phyloP scores from a whole-genome alignment of 306 rosid genomes.

The Cucurbita ficifolia region DNA sequence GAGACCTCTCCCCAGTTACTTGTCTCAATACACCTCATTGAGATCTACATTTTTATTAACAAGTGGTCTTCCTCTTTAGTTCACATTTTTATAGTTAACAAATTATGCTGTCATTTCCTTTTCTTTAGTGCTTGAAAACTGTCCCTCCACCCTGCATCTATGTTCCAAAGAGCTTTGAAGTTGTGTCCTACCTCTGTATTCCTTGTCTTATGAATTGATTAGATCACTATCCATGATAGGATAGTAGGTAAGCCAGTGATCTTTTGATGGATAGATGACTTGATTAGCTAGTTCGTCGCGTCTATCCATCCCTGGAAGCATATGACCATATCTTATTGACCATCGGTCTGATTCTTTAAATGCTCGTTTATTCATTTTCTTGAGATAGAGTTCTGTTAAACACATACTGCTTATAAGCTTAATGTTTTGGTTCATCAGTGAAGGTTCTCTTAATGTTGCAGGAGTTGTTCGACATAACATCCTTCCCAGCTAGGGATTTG shows the following conservation, averaged over 20 bases:
- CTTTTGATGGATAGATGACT: not conserved
- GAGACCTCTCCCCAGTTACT: not conserved
- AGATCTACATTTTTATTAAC: not conserved
- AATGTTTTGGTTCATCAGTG: not conserved
- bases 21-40: not conserved
- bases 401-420: not conserved
- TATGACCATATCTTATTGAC: not conserved
- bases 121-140: not conserved
- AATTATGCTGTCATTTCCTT: not conserved
- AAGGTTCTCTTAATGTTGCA: not conserved
- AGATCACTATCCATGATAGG: not conserved
- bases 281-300: not conserved
- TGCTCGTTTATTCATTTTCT: not conserved
- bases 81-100: not conserved
- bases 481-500: conserved; percentile 9
- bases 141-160: not conserved
- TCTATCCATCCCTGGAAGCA: not conserved
- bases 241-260: not conserved
- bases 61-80: not conserved
- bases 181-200: not conserved
- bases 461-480: conserved; percentile 18
- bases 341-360: not conserved
- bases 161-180: not conserved
- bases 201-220: not conserved
- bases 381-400: not conserved